Evolutionary conservation across 2,329 filamentous ascomycete species (phyloP).

Genomic region (Proliferodiscus dingleyae): DNA sequence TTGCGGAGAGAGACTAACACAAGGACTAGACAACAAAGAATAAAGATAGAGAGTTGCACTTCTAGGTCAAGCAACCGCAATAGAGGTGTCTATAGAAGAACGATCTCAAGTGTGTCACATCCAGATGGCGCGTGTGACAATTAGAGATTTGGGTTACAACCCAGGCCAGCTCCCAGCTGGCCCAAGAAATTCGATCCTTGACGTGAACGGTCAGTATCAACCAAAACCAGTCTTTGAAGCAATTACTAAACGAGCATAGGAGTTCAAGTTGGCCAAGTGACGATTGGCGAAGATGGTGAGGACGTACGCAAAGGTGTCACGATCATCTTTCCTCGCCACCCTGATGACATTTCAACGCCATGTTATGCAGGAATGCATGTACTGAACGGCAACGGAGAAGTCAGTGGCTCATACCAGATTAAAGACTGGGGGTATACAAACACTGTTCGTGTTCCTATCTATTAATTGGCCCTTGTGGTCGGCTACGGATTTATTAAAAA

Average conservation of each 20-base stretch:
- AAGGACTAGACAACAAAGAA: too few species aligned
- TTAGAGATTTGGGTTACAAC: constrained; percentile 25
- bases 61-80: too few species aligned
- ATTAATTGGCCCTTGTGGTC: not conserved
- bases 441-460: constrained; percentile 16
- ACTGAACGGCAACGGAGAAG: constrained; percentile 29
- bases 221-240: not conserved
- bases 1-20: too few species aligned
- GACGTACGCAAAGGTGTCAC: constrained; percentile 27
- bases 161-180: constrained; percentile 25
- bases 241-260: constrained; percentile 12
- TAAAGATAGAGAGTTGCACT: too few species aligned
- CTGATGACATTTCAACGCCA: constrained; percentile 24
- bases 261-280: constrained; percentile 28
- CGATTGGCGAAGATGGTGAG: constrained; percentile 24
- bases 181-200: constrained; percentile 29
- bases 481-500: not conserved
- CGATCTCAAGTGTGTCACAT: not conserved
- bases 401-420: constrained; percentile 27
- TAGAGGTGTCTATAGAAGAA: too few species aligned
- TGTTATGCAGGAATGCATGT: constrained; percentile 29
- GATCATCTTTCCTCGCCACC: constrained; percentile 27
- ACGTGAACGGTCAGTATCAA: constrained; percentile 23
- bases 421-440: constrained; percentile 30
- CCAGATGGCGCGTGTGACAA: constrained; percentile 22